phyloP scores from a whole-genome alignment of 177 flowering plant species.

The Telopea speciosissima region DNA sequence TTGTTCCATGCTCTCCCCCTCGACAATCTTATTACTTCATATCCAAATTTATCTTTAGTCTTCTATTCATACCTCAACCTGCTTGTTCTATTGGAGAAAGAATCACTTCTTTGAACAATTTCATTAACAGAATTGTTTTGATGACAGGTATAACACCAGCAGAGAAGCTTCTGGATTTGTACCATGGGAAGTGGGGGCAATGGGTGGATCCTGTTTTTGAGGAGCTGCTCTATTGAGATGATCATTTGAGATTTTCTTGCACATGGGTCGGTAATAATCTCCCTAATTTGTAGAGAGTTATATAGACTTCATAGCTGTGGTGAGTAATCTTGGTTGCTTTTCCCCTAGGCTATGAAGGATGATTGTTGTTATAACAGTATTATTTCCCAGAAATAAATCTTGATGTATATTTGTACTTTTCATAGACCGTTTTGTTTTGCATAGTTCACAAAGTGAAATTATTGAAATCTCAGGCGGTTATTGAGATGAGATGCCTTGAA shows the following conservation, averaged over 20 bases:
- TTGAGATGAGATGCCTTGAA: too few species aligned
- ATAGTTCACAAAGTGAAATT: not conserved
- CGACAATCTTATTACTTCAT: too few species aligned
- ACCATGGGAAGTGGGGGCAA: slow-evolving; percentile 78
- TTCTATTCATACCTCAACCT: too few species aligned
- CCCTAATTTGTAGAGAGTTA: not conserved
- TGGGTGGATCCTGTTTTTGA: slow-evolving; percentile 79
- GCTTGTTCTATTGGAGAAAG: too few species aligned
- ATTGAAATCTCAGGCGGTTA: not conserved
- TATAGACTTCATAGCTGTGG: too few species aligned
- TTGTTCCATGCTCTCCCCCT: too few species aligned
- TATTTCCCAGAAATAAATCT: not conserved
- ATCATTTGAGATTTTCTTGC: not conserved
- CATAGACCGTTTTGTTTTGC: too few species aligned
- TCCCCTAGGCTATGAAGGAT: not conserved
- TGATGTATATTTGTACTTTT: not conserved
- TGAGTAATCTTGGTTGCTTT: not conserved
- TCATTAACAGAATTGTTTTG: not conserved
- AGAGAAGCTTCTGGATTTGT: slow-evolving; percentile 78
- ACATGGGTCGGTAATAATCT: not conserved
- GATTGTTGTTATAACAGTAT: not conserved
- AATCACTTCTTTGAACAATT: too few species aligned
- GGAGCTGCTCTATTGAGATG: slow-evolving; percentile 71
- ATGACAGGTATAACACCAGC: slow-evolving; percentile 77
- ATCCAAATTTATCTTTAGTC: too few species aligned